Conservation (phyloP, 768 basidiomycete genomes). For the Panaeolus cyanescens region DNA sequence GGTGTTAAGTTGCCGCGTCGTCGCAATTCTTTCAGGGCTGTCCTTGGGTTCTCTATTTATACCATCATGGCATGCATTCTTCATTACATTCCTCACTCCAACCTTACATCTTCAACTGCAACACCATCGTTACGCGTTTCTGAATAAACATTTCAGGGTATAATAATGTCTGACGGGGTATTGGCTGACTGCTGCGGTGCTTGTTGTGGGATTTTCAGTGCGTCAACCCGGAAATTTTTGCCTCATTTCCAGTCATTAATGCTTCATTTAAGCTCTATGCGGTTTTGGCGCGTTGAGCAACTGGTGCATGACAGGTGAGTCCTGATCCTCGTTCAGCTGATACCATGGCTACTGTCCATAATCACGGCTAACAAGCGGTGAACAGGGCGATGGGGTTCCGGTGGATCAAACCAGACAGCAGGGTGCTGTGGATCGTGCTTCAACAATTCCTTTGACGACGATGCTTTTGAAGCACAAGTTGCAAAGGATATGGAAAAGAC, state of each 20-base stretch:
- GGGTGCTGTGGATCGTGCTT: slow-evolving; percentile 52
- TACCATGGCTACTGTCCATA: neutral
- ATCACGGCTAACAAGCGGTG: neutral
- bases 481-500: slow-evolving; percentile 40
- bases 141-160: neutral
- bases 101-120: neutral
- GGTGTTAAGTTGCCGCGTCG: neutral
- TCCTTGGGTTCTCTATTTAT: neutral
- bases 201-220: slow-evolving; percentile 2
- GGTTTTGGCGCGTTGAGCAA: neutral
- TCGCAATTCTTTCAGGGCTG: neutral
- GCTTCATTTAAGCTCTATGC: neutral
- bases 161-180: neutral
- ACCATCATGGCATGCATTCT: neutral
- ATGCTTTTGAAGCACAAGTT: slow-evolving; percentile 41
- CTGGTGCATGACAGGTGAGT: slow-evolving; percentile 21
- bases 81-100: slow-evolving; percentile 1
- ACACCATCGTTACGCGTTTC: neutral
- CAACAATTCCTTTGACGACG: slow-evolving; percentile 44
- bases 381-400: slow-evolving; percentile 36
- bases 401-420: slow-evolving; percentile 21
- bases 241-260: no score
- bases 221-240: no score
- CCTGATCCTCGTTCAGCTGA: neutral
- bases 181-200: slow-evolving; percentile 5